Conservation (phyloP, 805 yeast genomes). For the Brettanomyces custersianus region DNA sequence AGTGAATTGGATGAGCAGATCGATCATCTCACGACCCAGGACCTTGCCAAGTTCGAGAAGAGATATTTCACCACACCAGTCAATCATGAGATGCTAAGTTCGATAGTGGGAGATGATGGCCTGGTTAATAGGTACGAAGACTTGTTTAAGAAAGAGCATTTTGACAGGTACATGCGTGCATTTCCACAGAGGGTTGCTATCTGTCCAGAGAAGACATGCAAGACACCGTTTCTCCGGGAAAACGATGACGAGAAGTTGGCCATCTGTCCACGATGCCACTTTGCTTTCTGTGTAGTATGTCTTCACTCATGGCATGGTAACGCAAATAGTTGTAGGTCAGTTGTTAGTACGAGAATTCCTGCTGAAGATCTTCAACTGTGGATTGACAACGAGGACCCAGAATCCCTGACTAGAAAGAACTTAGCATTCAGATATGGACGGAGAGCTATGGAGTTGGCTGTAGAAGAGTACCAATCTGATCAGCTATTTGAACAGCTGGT, state of each 20-base stretch:
- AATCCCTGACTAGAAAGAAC: slow-evolving; percentile 8
- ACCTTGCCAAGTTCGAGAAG: slow-evolving; percentile 25
- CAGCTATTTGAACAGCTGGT: slow-evolving; percentile 36
- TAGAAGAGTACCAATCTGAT: slow-evolving; percentile 39
- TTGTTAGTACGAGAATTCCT: slow-evolving; percentile 26
- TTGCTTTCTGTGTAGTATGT: slow-evolving; percentile 50
- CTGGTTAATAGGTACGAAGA: slow-evolving; percentile 29
- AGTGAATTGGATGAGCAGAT: slow-evolving; percentile 4
- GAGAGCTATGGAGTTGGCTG: slow-evolving; percentile 31
- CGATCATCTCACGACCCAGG: slow-evolving; percentile 8
- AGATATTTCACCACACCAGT: slow-evolving; percentile 35
- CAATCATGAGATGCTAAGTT: too few species aligned
- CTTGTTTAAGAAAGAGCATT: slow-evolving; percentile 30
- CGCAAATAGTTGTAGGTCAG: slow-evolving; percentile 33
- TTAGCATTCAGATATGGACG: slow-evolving; percentile 35
- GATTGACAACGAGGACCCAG: slow-evolving; percentile 22
- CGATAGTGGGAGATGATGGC: slow-evolving; percentile 12
- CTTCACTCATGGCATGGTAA: slow-evolving; percentile 55
- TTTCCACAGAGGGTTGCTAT: slow-evolving; percentile 40
- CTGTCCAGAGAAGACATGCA: slow-evolving; percentile 42
- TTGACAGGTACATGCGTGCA: slow-evolving; percentile 32
- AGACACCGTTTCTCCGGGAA: slow-evolving; percentile 36
- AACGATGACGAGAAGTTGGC: slow-evolving; percentile 37
- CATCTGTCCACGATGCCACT: slow-evolving; percentile 39
- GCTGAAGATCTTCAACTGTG: slow-evolving; percentile 29